These are phyloP conservation scores for Colletotrichum falcatum DNA, from an alignment of 2,329 filamentous ascomycete species.

Conservation along the genomic window DNA sequence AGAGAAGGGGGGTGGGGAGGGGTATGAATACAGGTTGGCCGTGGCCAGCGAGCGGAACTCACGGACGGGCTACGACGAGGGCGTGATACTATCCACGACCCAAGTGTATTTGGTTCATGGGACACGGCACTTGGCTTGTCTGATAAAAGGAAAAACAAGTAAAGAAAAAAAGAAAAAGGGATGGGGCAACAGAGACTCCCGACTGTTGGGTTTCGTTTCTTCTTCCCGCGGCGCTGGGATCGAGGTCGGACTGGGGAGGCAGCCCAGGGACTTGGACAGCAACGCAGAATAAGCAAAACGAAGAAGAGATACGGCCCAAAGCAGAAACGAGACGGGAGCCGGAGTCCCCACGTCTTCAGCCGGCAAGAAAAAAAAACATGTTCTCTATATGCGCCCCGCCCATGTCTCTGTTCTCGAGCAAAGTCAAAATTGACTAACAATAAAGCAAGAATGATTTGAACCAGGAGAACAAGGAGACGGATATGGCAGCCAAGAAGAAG, in stretches of 20 bases:
- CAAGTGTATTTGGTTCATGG: neutral
- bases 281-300: neutral
- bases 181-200: neutral
- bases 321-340: neutral
- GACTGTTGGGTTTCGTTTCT: conserved; percentile 15
- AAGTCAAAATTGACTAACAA: neutral
- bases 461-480: neutral
- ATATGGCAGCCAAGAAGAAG: too few species aligned
- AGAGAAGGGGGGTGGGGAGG: neutral
- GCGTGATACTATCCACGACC: neutral
- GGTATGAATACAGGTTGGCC: neutral
- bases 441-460: too few species aligned
- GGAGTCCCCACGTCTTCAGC: too few species aligned
- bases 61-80: neutral
- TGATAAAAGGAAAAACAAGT: too few species aligned
- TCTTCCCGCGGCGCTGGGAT: conserved; percentile 21
- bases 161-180: too few species aligned
- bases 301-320: neutral
- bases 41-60: neutral
- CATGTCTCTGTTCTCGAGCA: neutral
- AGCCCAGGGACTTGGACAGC: conserved; percentile 19
- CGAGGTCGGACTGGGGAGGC: conserved; percentile 31
- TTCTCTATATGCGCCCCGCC: neutral
- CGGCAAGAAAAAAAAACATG: too few species aligned
- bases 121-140: neutral